A percentile compares a stretch with the other conserved stretches of the same genome.
These are phyloP conservation scores for Petunia axillaris DNA, from an alignment of 257 asterid genomes.

Conservation along the genomic window DNA sequence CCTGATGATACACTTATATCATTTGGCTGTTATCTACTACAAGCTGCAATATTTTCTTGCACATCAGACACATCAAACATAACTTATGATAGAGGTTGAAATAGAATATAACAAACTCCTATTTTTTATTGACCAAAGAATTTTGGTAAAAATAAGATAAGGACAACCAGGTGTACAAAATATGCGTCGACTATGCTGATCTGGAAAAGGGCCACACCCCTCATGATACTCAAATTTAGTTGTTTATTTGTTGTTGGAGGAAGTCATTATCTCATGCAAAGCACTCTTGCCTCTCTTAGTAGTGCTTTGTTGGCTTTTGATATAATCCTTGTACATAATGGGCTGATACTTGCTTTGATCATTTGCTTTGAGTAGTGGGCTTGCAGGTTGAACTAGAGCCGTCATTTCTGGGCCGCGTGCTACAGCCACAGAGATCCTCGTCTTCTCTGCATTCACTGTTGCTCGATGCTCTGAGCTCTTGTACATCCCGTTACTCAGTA, in stretches of 20 bases:
- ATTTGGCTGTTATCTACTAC: no score
- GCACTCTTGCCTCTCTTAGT: neutral
- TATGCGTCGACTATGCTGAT: no score
- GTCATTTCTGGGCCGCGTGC: slow-evolving; percentile 31
- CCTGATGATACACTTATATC: no score
- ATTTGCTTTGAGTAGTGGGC: neutral
- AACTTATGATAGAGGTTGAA: no score
- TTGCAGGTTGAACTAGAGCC: neutral
- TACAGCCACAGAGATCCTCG: slow-evolving; percentile 55
- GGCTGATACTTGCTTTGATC: neutral
- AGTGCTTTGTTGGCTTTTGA: slow-evolving; percentile 3
- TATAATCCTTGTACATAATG: neutral
- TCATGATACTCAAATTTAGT: no score
- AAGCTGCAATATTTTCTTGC: no score
- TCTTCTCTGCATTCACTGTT: slow-evolving; percentile 39
- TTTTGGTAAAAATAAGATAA: no score
- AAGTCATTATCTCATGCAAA: slow-evolving; percentile 9
- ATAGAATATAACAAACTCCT: no score
- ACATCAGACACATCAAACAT: no score
- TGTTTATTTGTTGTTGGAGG: neutral
- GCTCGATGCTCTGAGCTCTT: slow-evolving; percentile 66
- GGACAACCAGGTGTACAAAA: no score
- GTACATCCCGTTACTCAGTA: slow-evolving; percentile 65
- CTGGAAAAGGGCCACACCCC: no score
- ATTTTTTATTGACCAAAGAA: no score